Percentiles rank a stretch among this genome's conserved stretches.
Conservation (phyloP, 2,329 filamentous ascomycete species). For the Dothideomycetes sp. region DNA sequence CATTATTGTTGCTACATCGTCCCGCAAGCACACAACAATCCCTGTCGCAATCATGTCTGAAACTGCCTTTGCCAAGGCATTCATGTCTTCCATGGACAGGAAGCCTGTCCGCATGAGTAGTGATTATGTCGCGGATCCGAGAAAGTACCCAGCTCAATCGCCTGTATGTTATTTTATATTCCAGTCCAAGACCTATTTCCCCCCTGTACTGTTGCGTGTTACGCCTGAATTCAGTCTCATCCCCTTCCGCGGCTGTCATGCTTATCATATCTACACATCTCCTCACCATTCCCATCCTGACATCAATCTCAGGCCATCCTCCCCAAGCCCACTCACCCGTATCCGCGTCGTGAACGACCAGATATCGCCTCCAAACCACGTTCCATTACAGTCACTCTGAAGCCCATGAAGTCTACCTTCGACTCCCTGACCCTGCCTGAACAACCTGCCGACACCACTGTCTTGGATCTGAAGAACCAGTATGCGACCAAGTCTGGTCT, state of each 20-base stretch:
- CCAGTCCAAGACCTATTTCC: no score
- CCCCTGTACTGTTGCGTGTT: no score
- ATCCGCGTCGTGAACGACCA: constrained; percentile 35
- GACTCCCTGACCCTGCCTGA: constrained; percentile 55
- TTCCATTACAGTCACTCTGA: constrained; percentile 49
- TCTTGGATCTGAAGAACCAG: constrained; percentile 65
- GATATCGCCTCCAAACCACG: constrained; percentile 33
- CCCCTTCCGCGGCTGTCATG: no score
- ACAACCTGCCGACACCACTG: constrained; percentile 56
- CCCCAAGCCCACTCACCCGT: constrained; percentile 46
- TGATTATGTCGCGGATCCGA: constrained; percentile 82
- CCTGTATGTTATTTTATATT: constrained; percentile 68
- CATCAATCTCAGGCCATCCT: constrained; percentile 51
- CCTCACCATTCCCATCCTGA: no score
- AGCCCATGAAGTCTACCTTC: constrained; percentile 65
- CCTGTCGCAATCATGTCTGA: constrained; percentile 38
- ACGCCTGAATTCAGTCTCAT: no score
- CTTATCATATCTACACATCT: no score
- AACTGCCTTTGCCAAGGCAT: constrained; percentile 71
- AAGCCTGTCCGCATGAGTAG: constrained; percentile 71
- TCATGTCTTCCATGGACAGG: constrained; percentile 69
- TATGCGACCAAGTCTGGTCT: constrained; percentile 55
- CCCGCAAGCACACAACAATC: not conserved
- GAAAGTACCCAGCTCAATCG: constrained; percentile 61
- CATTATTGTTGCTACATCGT: no score